Evolutionary conservation across 805 yeast genomes (phyloP).

Genomic region (Candida railenensis): DNA sequence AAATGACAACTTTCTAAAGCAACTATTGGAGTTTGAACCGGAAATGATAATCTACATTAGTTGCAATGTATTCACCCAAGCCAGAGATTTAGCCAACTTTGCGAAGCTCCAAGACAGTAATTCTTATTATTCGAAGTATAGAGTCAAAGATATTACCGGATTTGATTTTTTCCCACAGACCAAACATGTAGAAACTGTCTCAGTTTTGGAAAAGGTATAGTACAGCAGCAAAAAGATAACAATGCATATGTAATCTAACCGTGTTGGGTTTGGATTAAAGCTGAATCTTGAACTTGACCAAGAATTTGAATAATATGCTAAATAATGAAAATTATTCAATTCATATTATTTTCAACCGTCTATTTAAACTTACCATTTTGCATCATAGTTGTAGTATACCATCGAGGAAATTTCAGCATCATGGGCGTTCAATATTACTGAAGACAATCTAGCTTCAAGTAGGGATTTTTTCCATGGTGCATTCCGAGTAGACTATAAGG

Average conservation of each 20-base stretch:
- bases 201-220: slow-evolving; percentile 33
- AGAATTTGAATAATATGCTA: no score
- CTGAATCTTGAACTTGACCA: no score
- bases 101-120: slow-evolving; percentile 17
- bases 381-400: neutral
- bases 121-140: slow-evolving; percentile 11
- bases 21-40: slow-evolving; percentile 36
- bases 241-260: no score
- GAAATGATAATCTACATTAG: slow-evolving; percentile 39
- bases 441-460: neutral
- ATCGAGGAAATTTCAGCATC: neutral
- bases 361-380: neutral
- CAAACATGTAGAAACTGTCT: slow-evolving; percentile 57
- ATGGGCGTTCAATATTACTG: neutral
- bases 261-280: no score
- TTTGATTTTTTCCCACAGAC: slow-evolving; percentile 57
- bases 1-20: slow-evolving; percentile 30
- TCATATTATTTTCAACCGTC: neutral
- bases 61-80: slow-evolving; percentile 47
- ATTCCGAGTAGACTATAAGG: neutral
- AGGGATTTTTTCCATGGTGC: neutral
- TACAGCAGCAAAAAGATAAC: neutral
- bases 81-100: slow-evolving; percentile 38
- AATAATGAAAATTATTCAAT: no score
- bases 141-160: slow-evolving; percentile 29